Evolutionary conservation across 2,329 filamentous ascomycete genomes (phyloP), one percentile per base, ranked within the genome.

Genomic region (Drechslerella dactyloides): DNA sequence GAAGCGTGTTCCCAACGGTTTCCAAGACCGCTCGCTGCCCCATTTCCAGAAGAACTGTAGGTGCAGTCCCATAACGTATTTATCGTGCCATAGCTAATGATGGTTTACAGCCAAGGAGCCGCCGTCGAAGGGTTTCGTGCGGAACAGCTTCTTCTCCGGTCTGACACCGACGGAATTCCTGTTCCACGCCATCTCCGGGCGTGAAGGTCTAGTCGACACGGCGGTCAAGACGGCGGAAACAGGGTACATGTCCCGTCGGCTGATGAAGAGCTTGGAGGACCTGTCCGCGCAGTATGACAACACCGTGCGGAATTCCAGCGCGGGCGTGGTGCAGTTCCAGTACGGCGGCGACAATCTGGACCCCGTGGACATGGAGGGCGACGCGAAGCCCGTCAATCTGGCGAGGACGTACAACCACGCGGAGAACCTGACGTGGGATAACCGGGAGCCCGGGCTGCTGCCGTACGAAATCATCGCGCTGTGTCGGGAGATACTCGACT

Each of bases 161-260:
- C 83, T 99, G 0, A 85, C 89, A 0, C 93, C 94, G 1, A 92
- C 90, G 0, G 94, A 99, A 77, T 97, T 99, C 80, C 85, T 97
- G 65, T 97, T 99, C 81, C 94, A 99, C 85, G 94, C 94, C 75
- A 97, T 97, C 82, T 96, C 92, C 77, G 94, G 94, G 76, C 90
- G 94, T 87, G 94, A 97, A 86, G 94, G 94, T 86, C 83, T 99
- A 75, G 93, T 99, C 78, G 94, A 99, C 85, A 99, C 94, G 1
- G 94, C 94, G 73, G 94, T 97, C 82, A 99, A 99, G 83, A 99
- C 94, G 59, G 94, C 94, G 59, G 94, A 99, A 80, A 99, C 94
- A 10, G 94, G 94, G 74, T 99, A 99, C 81, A 99, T 99, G 94
- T 97, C 93, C 74, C 89, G 94, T 81, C 88, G 94, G 76, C 80